A percentile compares a stretch with the other conserved stretches of the same genome.
These are phyloP conservation scores for Debaryomyces sp. DNA, from an alignment of 1,139 yeast genomes.

Conservation along the genomic window DNA sequence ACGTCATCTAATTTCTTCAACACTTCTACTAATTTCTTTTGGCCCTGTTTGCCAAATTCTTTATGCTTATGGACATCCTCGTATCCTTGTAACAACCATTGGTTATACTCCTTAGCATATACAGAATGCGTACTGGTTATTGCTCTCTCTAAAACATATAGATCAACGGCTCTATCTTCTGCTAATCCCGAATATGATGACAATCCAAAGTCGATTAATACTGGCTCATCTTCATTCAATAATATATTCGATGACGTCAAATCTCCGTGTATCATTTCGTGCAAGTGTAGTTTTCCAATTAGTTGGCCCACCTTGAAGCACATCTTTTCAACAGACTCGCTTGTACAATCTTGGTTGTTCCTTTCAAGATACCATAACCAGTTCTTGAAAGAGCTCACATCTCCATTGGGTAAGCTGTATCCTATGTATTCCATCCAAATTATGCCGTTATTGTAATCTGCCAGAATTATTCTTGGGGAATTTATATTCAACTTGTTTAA, in stretches of 20 bases:
- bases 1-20: slow-evolving; percentile 76
- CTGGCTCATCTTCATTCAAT: slow-evolving; percentile 50
- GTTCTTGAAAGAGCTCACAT: slow-evolving; percentile 64
- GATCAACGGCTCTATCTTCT: slow-evolving; percentile 95
- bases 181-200: slow-evolving; percentile 74
- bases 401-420: slow-evolving; percentile 46
- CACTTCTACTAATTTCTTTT: slow-evolving; percentile 55
- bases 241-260: slow-evolving; percentile 88
- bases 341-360: slow-evolving; percentile 27
- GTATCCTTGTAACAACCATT: slow-evolving; percentile 79
- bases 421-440: slow-evolving; percentile 90
- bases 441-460: slow-evolving; percentile 77
- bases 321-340: slow-evolving; percentile 41
- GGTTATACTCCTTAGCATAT: slow-evolving; percentile 62
- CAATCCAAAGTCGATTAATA: slow-evolving; percentile 89
- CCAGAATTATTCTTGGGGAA: slow-evolving; percentile 70
- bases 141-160: slow-evolving; percentile 93
- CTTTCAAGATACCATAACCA: slow-evolving; percentile 68
- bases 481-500: slow-evolving; percentile 57
- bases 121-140: slow-evolving; percentile 86
- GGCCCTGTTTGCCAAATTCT: slow-evolving; percentile 29
- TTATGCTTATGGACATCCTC: slow-evolving; percentile 35
- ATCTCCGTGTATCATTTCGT: slow-evolving; percentile 92
- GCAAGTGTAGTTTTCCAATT: slow-evolving; percentile 71
- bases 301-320: slow-evolving; percentile 63